Percentiles rank a stretch among this genome's conserved stretches.
These are phyloP conservation scores for Pichia paraexigua DNA, from an alignment of 805 yeast species.

Conservation along the genomic window DNA sequence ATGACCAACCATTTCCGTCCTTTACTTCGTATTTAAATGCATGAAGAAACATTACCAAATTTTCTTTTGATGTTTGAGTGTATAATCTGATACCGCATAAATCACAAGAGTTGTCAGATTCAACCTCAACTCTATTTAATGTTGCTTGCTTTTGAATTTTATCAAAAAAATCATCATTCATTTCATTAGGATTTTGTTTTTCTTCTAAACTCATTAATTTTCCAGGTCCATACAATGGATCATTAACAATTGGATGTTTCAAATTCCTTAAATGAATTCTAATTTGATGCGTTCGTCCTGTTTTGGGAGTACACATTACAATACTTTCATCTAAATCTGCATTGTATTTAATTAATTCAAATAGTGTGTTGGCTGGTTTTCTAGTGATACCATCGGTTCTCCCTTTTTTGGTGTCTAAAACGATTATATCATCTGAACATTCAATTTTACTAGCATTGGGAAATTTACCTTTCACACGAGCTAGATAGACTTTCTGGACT, in stretches of 20 bases:
- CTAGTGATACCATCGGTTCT: slow-evolving; percentile 18
- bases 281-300: slow-evolving; percentile 53
- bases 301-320: slow-evolving; percentile 40
- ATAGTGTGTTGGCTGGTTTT: slow-evolving; percentile 17
- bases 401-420: slow-evolving; percentile 25
- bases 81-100: slow-evolving; percentile 31
- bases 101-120: slow-evolving; percentile 21
- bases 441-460: slow-evolving; percentile 22
- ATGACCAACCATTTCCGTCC: slow-evolving; percentile 25
- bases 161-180: slow-evolving; percentile 2
- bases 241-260: slow-evolving; percentile 31
- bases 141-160: slow-evolving; percentile 2
- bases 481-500: slow-evolving; percentile 37
- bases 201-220: slow-evolving; percentile 3
- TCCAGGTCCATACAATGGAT: slow-evolving; percentile 24
- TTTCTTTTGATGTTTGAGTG: slow-evolving; percentile 25
- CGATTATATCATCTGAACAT: slow-evolving; percentile 33
- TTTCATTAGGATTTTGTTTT: not conserved
- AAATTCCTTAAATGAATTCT: slow-evolving; percentile 45
- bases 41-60: slow-evolving; percentile 39
- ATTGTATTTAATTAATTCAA: slow-evolving; percentile 26
- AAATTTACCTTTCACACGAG: slow-evolving; percentile 37
- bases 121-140: slow-evolving; percentile 4
- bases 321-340: slow-evolving; percentile 30
- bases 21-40: slow-evolving; percentile 33